A percentile compares a stretch with the other conserved stretches of the same genome.
Evolutionary conservation across 179 eudicot genomes (phyloP).

Genomic region (Pouteria campechiana): DNA sequence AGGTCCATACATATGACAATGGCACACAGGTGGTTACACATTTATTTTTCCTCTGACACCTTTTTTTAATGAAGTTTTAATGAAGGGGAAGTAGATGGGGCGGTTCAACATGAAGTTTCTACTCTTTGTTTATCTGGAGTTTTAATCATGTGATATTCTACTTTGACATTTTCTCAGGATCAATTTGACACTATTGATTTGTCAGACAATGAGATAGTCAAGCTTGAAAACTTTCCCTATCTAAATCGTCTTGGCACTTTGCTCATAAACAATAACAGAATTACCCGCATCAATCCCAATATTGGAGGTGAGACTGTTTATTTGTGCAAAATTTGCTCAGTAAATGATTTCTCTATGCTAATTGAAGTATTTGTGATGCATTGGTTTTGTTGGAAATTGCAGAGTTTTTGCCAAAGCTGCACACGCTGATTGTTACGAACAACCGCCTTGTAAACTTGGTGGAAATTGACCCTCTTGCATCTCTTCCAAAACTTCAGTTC

Average conservation of each 20-base stretch:
- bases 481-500: conserved; percentile 69
- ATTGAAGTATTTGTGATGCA: no score
- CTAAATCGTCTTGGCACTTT: conserved; percentile 74
- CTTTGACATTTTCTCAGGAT: no score
- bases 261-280: conserved; percentile 79
- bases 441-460: conserved; percentile 80
- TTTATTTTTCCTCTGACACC: no score
- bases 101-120: no score
- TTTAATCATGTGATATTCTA: no score
- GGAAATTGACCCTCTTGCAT: conserved; percentile 92
- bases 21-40: no score
- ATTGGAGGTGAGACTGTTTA: conserved; percentile 58
- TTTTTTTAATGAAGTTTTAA: no score
- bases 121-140: no score
- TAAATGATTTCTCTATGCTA: no score
- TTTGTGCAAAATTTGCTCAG: neutral
- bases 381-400: conserved; percentile 17
- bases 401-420: conserved; percentile 93
- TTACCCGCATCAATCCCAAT: conserved; percentile 81
- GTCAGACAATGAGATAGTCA: conserved; percentile 95
- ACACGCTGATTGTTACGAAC: conserved; percentile 80
- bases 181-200: conserved; percentile 93
- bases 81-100: no score
- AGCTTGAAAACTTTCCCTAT: conserved; percentile 85
- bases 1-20: no score